phyloP scores from a whole-genome alignment of 495 filamentous ascomycete species.

The Pseudoneurospora amorphoporcata region DNA sequence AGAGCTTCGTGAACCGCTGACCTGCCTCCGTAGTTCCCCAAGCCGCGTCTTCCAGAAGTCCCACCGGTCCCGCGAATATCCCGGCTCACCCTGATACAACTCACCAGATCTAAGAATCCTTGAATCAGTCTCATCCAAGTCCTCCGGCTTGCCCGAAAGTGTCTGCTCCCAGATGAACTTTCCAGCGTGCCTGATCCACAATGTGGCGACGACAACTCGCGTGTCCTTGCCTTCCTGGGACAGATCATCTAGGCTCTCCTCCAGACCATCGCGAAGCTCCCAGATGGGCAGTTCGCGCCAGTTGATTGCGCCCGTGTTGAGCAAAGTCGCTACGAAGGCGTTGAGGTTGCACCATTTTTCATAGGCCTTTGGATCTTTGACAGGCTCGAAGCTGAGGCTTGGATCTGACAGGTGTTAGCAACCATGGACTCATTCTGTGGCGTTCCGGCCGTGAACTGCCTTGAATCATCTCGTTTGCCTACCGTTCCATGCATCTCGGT shows the following conservation, averaged over 20 bases:
- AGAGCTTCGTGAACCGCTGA: background rate
- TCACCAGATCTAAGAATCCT: background rate
- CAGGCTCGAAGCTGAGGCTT: background rate
- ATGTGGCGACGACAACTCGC: background rate
- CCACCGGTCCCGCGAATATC: background rate
- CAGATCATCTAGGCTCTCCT: background rate
- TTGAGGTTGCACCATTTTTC: background rate
- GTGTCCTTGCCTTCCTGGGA: background rate
- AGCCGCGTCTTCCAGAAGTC: background rate
- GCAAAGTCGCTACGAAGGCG: background rate
- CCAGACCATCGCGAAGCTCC: background rate
- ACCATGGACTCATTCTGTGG: background rate
- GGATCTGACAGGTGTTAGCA: background rate
- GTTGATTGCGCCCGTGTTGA: background rate
- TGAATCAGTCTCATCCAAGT: background rate
- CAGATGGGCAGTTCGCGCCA: background rate
- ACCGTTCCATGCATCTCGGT: background rate
- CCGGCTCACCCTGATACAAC: background rate
- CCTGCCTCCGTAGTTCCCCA: background rate
- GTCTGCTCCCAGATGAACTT: background rate
- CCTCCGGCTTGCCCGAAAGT: background rate
- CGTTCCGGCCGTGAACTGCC: background rate
- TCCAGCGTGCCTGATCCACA: background rate
- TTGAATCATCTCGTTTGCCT: background rate
- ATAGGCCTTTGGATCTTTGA: background rate